phyloP scores from a whole-genome alignment of 345 rosid genomes.

The Eucalyptus caleyi region DNA sequence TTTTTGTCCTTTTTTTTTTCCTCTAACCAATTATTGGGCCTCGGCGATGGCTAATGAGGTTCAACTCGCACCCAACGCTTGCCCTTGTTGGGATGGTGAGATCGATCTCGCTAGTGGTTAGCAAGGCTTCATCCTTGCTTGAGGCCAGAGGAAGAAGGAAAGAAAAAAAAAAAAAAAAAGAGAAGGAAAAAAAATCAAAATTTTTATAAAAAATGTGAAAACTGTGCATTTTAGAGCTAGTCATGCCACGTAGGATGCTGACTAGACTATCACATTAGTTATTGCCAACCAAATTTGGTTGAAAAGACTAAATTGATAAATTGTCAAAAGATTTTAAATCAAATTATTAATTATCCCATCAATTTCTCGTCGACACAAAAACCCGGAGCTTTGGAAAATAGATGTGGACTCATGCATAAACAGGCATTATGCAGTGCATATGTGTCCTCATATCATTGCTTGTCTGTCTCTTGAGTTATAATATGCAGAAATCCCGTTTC shows the following conservation, averaged over 20 bases:
- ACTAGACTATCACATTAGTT: background rate
- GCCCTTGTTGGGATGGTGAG: background rate
- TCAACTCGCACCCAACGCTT: background rate
- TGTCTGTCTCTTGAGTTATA: background rate
- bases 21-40: accelerated
- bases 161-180: background rate
- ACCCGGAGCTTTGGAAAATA: no score
- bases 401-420: background rate
- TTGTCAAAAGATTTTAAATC: accelerated
- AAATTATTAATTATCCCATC: background rate
- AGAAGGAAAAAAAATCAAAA: background rate
- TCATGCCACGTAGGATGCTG: accelerated
- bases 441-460: background rate
- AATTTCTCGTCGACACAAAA: background rate
- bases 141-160: accelerated
- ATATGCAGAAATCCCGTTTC: background rate
- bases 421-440: background rate
- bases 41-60: background rate
- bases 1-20: background rate
- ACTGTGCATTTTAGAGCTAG: background rate
- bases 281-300: background rate
- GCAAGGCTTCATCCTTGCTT: background rate
- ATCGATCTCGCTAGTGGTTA: accelerated
- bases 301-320: background rate
- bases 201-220: background rate